phyloP scores from a whole-genome alignment of 306 rosid genomes.

The Castanea mollissima region DNA sequence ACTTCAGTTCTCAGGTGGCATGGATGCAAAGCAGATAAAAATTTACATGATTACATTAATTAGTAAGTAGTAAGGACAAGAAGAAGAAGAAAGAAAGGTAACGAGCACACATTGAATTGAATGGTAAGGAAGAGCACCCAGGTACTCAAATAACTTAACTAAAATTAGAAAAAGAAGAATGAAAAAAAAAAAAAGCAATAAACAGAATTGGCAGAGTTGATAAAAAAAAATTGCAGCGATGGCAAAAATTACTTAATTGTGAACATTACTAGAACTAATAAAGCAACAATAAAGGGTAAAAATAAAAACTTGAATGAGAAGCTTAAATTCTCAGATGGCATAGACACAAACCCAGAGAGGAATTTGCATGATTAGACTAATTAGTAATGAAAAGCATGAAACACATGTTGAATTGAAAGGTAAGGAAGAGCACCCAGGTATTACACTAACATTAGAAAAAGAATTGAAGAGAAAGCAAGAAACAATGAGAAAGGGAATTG shows the following conservation, averaged over 20 bases:
- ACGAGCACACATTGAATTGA: not conserved
- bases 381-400: too few relatives aligned
- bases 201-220: not conserved
- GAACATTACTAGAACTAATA: too few relatives aligned
- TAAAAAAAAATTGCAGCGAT: not conserved
- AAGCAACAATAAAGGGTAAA: too few relatives aligned
- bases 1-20: not conserved
- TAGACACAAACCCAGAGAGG: too few relatives aligned
- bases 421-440: not conserved
- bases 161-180: not conserved
- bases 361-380: too few relatives aligned
- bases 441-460: not conserved
- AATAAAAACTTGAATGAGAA: too few relatives aligned
- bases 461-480: too few relatives aligned
- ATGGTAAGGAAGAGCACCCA: not conserved
- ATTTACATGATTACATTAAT: not conserved
- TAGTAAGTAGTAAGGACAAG: not conserved
- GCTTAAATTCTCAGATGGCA: too few relatives aligned
- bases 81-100: not conserved
- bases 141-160: not conserved
- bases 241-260: too few relatives aligned
- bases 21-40: not conserved
- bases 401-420: not conserved
- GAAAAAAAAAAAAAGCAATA: not conserved
- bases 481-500: not conserved